phyloP scores from a whole-genome alignment of 176 grass and related monocot species.

The Puya raimondii region DNA sequence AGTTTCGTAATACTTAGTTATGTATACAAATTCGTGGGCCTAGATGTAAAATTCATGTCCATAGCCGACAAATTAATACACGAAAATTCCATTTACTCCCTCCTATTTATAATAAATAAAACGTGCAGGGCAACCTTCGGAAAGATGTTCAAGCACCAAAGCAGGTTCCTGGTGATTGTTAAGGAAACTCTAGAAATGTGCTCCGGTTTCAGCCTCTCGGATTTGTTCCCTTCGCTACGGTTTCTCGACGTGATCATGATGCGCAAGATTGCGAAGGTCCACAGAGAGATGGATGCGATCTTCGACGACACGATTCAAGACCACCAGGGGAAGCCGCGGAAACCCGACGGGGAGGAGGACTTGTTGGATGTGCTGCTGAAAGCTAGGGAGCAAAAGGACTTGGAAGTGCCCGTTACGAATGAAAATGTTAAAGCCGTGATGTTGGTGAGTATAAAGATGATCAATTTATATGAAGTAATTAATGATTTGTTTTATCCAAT shows the following conservation, averaged over 20 bases:
- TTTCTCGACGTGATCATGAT: slow-evolving; percentile 13
- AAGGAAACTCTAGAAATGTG: slow-evolving; percentile 1
- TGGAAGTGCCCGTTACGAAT: slow-evolving; percentile 28
- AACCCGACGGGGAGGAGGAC: slow-evolving; percentile 9
- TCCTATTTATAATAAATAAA: too few species aligned
- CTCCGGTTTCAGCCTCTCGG: slow-evolving; percentile 32
- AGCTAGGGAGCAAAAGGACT: slow-evolving; percentile 32
- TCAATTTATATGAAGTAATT: slow-evolving; percentile 21
- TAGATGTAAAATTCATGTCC: too few species aligned
- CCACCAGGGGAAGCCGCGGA: slow-evolving; percentile 20
- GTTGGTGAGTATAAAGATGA: too few species aligned
- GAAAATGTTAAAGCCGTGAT: too few species aligned
- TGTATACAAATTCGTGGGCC: too few species aligned
- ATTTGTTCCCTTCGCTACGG: slow-evolving; percentile 27
- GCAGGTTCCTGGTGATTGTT: slow-evolving; percentile 22
- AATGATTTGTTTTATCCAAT: slow-evolving; percentile 19
- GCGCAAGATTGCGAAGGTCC: slow-evolving; percentile 23
- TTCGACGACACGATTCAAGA: slow-evolving; percentile 51
- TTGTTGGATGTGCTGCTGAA: slow-evolving; percentile 20
- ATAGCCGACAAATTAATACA: too few species aligned
- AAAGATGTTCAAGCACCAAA: slow-evolving; percentile 1
- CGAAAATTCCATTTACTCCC: too few species aligned
- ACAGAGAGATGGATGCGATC: slow-evolving; percentile 27
- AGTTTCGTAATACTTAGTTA: too few species aligned
- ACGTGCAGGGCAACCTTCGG: slow-evolving; percentile 8